These are phyloP conservation scores for Hyphochytrium catenoides DNA, from an alignment of 352 stramenopile genomes.

Conservation along the genomic window DNA sequence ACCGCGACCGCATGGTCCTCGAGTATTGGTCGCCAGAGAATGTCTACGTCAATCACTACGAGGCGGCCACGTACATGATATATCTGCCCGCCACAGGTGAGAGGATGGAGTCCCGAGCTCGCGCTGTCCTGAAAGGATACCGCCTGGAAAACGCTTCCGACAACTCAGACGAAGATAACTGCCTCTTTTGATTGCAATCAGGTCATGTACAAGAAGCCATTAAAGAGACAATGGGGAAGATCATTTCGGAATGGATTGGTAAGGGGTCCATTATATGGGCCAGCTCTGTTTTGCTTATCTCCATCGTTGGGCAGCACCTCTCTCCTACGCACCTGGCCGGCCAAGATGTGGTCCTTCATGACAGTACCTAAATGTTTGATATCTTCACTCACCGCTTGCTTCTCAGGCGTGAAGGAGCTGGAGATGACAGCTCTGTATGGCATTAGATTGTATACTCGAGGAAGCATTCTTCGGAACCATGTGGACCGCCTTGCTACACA, in stretches of 20 bases:
- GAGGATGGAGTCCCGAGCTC: neutral
- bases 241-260: conserved; percentile 11
- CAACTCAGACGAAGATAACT: conserved; percentile 13
- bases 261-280: conserved; percentile 10
- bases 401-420: conserved; percentile 42
- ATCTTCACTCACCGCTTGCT: conserved; percentile 14
- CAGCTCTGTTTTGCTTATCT: conserved; percentile 11
- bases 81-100: conserved; percentile 22
- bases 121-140: conserved; percentile 10
- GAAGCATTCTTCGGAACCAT: conserved; percentile 22
- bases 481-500: conserved; percentile 40
- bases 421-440: conserved; percentile 39
- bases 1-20: conserved; percentile 13
- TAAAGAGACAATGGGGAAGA: conserved; percentile 25
- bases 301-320: conserved; percentile 7
- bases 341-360: too few species aligned
- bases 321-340: conserved; percentile 13
- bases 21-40: conserved; percentile 25
- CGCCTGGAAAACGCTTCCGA: conserved; percentile 10
- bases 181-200: conserved; percentile 11
- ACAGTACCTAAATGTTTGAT: conserved; percentile 1
- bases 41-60: conserved; percentile 31
- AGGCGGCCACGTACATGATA: conserved; percentile 26
- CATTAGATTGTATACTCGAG: conserved; percentile 24
- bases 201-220: conserved; percentile 15